Conservation (phyloP, 352 stramenopile genomes). For the Blastocystis sp. region DNA sequence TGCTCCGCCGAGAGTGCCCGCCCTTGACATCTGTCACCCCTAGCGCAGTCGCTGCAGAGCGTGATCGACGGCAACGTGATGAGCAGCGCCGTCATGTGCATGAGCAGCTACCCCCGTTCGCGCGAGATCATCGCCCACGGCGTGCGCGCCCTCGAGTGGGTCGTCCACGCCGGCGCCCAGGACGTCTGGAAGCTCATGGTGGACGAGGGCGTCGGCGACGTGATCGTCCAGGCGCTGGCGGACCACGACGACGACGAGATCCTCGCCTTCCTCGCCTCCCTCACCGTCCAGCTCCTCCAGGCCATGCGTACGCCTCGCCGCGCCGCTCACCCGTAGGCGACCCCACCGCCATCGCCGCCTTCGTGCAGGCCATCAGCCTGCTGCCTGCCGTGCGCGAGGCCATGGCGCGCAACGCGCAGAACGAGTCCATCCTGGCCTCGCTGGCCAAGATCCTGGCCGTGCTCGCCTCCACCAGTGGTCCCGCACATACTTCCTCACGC, state of each 20-base stretch:
- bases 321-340: not conserved
- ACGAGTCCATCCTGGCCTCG: not conserved
- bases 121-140: not conserved
- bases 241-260: constrained; percentile 3
- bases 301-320: not conserved
- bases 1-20: constrained; percentile 2
- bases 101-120: not conserved
- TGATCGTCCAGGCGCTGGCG: not conserved
- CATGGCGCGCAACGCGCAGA: not conserved
- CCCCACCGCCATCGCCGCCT: not conserved
- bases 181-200: not conserved
- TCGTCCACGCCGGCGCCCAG: not conserved
- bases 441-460: constrained; percentile 12
- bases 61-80: constrained; percentile 18
- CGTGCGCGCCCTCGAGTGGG: constrained; percentile 39
- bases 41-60: constrained; percentile 8
- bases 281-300: constrained; percentile 3
- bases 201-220: constrained; percentile 37
- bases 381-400: not conserved
- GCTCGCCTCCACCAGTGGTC: not conserved
- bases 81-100: constrained; percentile 19
- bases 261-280: not conserved
- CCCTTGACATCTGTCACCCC: not conserved
- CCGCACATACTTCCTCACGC: not conserved
- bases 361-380: not conserved